phyloP scores from a whole-genome alignment of 495 filamentous ascomycete genomes.

The Astrocystis sublimbata region DNA sequence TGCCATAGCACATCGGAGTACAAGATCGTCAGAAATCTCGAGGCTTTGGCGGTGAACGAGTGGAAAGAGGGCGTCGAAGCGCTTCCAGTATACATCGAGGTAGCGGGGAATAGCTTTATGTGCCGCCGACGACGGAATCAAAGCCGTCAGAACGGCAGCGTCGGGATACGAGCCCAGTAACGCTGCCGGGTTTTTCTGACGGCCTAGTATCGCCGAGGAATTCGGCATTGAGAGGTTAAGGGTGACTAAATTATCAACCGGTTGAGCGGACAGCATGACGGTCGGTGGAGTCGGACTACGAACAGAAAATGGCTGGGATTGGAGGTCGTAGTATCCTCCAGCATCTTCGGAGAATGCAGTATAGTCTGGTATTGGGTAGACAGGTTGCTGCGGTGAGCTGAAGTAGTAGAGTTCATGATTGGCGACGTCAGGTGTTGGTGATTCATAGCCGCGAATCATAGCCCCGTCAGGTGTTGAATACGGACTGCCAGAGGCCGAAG shows the following conservation, averaged over 20 bases:
- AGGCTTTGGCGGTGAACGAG: constrained; percentile 44
- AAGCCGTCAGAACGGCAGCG: constrained; percentile 33
- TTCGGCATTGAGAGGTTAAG: constrained; percentile 31
- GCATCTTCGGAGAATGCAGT: constrained; percentile 25
- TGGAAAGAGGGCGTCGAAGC: constrained; percentile 43
- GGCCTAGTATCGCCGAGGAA: constrained; percentile 29
- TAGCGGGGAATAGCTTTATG: constrained; percentile 41
- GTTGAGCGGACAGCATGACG: constrained; percentile 42
- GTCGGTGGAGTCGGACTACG: constrained; percentile 46
- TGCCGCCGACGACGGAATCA: constrained; percentile 35
- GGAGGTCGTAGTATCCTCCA: constrained; percentile 25
- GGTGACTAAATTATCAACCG: constrained; percentile 41
- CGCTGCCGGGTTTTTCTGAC: constrained; percentile 36
- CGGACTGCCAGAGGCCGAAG: constrained; percentile 51
- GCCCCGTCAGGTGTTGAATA: constrained; percentile 43
- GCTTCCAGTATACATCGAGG: constrained; percentile 47
- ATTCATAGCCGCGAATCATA: constrained; percentile 22
- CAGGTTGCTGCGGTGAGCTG: constrained; percentile 19
- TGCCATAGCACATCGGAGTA: constrained; percentile 51
- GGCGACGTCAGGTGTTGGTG: constrained; percentile 20
- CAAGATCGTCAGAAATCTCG: constrained; percentile 40
- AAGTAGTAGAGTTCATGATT: neutral
- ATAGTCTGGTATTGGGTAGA: constrained; percentile 9
- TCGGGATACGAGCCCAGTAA: constrained; percentile 35
- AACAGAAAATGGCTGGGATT: constrained; percentile 35